Conservation (phyloP, 1,284 basidiomycete species). For the Boletus nobilissimus region DNA sequence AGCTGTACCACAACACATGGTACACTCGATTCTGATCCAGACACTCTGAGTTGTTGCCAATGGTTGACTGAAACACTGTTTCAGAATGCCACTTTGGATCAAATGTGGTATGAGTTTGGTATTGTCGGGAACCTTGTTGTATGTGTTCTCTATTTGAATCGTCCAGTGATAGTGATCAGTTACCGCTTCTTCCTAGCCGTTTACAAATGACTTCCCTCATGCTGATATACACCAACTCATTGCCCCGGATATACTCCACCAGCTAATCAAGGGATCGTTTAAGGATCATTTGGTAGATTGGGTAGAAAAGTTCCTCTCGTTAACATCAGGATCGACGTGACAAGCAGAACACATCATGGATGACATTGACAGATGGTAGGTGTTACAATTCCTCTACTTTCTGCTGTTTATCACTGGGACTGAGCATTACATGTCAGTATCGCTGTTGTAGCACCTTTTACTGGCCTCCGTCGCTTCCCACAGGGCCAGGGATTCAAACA, state of each 20-base stretch:
- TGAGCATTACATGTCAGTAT: conserved; percentile 2
- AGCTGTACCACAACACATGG: background rate
- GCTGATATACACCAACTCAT: conserved; percentile 5
- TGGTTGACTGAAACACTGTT: too few relatives aligned
- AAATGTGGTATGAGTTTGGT: conserved; percentile 11
- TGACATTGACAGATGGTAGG: conserved; percentile 8
- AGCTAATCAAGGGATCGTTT: conserved; percentile 9
- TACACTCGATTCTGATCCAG: background rate
- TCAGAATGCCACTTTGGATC: too few relatives aligned
- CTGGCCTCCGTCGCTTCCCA: background rate
- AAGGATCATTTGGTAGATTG: conserved; percentile 18
- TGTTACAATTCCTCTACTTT: background rate
- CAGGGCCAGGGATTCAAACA: conserved; percentile 8
- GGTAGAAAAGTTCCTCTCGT: background rate
- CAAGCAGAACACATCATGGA: background rate
- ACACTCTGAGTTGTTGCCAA: background rate
- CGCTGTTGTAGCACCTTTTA: background rate
- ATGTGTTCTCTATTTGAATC: background rate
- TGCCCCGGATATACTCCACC: conserved; percentile 6
- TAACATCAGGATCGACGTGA: background rate
- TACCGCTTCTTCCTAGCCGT: conserved; percentile 12
- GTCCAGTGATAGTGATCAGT: background rate
- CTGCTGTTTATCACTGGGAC: background rate
- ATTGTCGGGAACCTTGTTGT: background rate
- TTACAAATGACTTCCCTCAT: conserved; percentile 10